Conservation (phyloP, 2,329 filamentous ascomycete species). For the Emericellopsis cladophorae region DNA sequence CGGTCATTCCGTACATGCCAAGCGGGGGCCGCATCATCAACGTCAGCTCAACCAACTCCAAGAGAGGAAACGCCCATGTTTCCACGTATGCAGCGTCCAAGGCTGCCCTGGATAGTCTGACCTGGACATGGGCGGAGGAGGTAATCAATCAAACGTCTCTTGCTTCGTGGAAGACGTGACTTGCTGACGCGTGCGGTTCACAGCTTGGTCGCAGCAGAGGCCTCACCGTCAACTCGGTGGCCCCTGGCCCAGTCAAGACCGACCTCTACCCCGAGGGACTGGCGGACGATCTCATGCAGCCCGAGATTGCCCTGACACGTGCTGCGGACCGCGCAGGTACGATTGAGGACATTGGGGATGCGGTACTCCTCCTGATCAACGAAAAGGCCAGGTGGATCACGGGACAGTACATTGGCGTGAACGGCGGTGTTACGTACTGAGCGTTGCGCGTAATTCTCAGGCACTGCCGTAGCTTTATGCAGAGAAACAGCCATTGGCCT, state of each 20-base stretch:
- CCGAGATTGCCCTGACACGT: conserved; percentile 12
- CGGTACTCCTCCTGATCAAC: conserved; percentile 21
- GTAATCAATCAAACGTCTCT: conserved; percentile 8
- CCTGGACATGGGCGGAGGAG: conserved; percentile 17
- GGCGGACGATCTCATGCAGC: conserved; percentile 7
- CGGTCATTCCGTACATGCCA: conserved; percentile 20
- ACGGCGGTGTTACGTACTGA: conserved; percentile 16
- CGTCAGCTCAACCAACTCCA: conserved; percentile 8
- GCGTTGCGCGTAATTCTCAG: background rate
- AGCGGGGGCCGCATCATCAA: conserved; percentile 14
- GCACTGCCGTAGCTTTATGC: background rate
- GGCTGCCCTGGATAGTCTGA: conserved; percentile 21
- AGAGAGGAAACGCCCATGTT: conserved; percentile 5
- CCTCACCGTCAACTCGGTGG: conserved; percentile 29
- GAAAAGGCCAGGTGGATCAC: conserved; percentile 31
- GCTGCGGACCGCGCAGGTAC: conserved; percentile 19
- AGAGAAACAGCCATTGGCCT: background rate
- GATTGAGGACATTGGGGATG: conserved; percentile 27
- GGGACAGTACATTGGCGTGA: conserved; percentile 25
- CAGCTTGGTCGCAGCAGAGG: conserved; percentile 21
- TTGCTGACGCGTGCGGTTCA: background rate
- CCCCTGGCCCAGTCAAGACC: conserved; percentile 24
- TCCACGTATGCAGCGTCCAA: conserved; percentile 13
- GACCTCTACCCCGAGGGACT: conserved; percentile 12
- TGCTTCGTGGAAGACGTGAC: background rate